Evolutionary conservation across 805 yeast species (phyloP).

Genomic region (Kurtzmaniella fragi): DNA sequence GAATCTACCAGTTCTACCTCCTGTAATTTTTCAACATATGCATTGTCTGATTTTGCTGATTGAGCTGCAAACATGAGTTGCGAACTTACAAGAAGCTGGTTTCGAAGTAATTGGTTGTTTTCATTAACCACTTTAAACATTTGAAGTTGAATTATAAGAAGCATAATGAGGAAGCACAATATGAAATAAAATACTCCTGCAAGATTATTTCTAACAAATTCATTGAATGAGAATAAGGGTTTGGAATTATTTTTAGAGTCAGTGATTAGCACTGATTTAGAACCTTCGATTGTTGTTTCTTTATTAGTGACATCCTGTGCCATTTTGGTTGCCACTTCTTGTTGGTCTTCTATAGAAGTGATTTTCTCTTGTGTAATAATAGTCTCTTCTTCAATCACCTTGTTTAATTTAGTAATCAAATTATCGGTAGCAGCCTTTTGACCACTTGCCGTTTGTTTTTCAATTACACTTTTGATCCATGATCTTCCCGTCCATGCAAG

Average conservation of each 20-base stretch:
- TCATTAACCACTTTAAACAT: constrained; percentile 13
- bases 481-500: constrained; percentile 88
- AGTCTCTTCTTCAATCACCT: constrained; percentile 17
- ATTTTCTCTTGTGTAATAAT: constrained; percentile 4
- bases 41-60: constrained; percentile 1
- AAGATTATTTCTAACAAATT: constrained; percentile 9
- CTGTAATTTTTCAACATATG: not conserved
- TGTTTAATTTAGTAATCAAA: constrained; percentile 36
- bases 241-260: constrained; percentile 1
- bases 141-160: constrained; percentile 17
- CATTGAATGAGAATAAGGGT: constrained; percentile 2
- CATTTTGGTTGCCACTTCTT: not conserved
- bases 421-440: constrained; percentile 60
- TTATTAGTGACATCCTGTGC: not conserved
- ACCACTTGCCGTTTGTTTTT: constrained; percentile 77
- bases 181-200: constrained; percentile 13
- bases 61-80: constrained; percentile 9
- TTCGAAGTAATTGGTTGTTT: constrained; percentile 17
- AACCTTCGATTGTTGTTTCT: not conserved
- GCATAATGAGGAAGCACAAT: constrained; percentile 14
- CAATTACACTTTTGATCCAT: constrained; percentile 89
- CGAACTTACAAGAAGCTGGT: constrained; percentile 14
- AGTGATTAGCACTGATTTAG: not conserved
- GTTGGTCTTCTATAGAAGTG: constrained; percentile 1
- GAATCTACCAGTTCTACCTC: constrained; percentile 1